Evolutionary conservation across 805 yeast species (phyloP).

Genomic region (Starmera dryadoides): DNA sequence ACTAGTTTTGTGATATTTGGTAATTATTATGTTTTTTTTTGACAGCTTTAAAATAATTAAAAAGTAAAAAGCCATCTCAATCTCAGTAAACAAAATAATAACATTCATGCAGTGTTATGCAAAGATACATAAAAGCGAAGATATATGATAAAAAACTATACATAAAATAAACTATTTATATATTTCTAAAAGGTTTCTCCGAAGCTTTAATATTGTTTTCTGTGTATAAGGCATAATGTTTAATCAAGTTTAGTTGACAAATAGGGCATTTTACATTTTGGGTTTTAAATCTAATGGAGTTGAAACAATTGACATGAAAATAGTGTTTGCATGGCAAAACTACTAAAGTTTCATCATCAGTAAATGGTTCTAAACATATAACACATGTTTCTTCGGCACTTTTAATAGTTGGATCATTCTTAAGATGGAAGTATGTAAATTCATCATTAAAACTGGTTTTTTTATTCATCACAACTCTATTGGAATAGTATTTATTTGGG

Average conservation of each 20-base stretch:
- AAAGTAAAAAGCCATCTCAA: too few relatives aligned
- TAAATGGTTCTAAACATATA: neutral
- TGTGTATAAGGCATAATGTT: neutral
- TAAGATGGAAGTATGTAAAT: neutral
- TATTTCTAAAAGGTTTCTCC: too few relatives aligned
- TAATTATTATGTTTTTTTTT: too few relatives aligned
- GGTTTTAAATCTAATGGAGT: too few relatives aligned
- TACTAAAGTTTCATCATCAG: neutral
- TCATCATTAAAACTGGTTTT: neutral
- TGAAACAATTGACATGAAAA: neutral
- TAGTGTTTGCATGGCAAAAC: neutral
- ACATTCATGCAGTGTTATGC: too few relatives aligned
- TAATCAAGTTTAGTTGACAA: neutral
- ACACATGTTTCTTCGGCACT: neutral
- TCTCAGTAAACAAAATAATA: too few relatives aligned
- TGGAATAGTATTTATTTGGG: neutral
- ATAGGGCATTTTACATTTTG: neutral
- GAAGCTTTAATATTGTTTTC: neutral
- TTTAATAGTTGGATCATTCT: too few relatives aligned
- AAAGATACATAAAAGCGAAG: too few relatives aligned
- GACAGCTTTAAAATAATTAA: too few relatives aligned
- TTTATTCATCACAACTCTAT: neutral
- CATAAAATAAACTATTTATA: too few relatives aligned
- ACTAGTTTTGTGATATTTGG: too few relatives aligned
- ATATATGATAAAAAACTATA: too few relatives aligned